Base-by-base conservation (phyloP, 495 filamentous ascomycete species). In the Podospora anserina region DNA sequence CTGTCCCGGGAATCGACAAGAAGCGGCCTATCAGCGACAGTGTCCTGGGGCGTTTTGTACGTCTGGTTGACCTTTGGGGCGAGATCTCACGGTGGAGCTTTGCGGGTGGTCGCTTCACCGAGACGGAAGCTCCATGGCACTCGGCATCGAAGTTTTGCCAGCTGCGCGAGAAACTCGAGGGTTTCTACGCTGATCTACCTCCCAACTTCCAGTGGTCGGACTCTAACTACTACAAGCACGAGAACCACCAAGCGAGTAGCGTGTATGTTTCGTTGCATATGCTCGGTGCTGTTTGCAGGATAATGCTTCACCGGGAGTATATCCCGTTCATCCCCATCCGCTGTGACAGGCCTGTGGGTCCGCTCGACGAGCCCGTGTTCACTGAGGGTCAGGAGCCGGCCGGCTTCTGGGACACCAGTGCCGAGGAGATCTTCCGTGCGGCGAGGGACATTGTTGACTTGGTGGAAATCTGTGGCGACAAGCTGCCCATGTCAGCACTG, bases 241-340 rank as follows among this genome's bases (percentile, higher is more conserved):
- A 92, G 75, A 90, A 88, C 69, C 88, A 90, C 71, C 88, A 88
- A 70, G 91, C 87, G 2, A 87, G 91, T 18, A 90, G 90, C 44
- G 83, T 88, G 2, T 97, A 92, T 71, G 89, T 89, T 4, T 83
- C 92, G 23, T 83, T 95, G 77, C 92, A 97, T 72, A 88, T 91
- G 69, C 87, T 92, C 5, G 89, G 90, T 70, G 88, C 89, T 39
- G 80, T 96, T 6, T 94, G 90, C 67, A 82, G 87, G 49, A 92
- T 97, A 65, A 88, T 92, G 74, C 83, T 96, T 26, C 90, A 95
- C 76, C 85, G 92, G 67, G 88, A 93, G 72, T 94, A 92, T 73
- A 84, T 96, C 30, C 91, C 92, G 0, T 95, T 94, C 75, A 84
- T 97, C 18, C 90, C 93, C 7, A 77, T 93, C 20, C 87, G 87